phyloP scores from a whole-genome alignment of 306 rosid genomes.

The Clitoria ternatea region DNA sequence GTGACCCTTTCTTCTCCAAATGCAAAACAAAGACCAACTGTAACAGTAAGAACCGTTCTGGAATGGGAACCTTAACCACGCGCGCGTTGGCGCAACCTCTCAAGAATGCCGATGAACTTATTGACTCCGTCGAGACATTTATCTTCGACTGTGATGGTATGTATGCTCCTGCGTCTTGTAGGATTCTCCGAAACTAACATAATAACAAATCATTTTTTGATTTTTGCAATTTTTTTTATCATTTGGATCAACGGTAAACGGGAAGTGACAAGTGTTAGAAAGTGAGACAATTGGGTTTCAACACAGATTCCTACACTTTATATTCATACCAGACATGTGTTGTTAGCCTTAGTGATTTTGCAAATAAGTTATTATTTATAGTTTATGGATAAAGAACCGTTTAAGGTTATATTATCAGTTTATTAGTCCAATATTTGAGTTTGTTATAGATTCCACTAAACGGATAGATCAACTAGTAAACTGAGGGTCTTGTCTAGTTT shows the following conservation, averaged over 20 bases:
- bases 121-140: constrained; percentile 88
- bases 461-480: too few relatives aligned
- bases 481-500: too few relatives aligned
- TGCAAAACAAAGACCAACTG: constrained; percentile 28
- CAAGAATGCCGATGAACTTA: constrained; percentile 69
- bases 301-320: too few relatives aligned
- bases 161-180: background rate
- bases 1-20: constrained; percentile 28
- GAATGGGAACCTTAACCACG: constrained; percentile 52
- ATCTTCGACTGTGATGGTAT: constrained; percentile 95
- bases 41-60: constrained; percentile 28
- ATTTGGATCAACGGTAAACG: too few relatives aligned
- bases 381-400: too few relatives aligned
- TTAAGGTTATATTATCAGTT: background rate
- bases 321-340: too few relatives aligned
- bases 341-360: too few relatives aligned
- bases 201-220: background rate
- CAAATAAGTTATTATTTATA: too few relatives aligned
- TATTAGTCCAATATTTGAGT: background rate
- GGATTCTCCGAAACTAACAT: background rate
- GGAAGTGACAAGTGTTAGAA: too few relatives aligned
- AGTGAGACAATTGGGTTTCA: too few relatives aligned
- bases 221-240: too few relatives aligned
- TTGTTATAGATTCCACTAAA: too few relatives aligned
- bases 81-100: constrained; percentile 79